Base-by-base conservation (phyloP, 2,329 filamentous ascomycete species). In the Mycosphaerella sp. region DNA sequence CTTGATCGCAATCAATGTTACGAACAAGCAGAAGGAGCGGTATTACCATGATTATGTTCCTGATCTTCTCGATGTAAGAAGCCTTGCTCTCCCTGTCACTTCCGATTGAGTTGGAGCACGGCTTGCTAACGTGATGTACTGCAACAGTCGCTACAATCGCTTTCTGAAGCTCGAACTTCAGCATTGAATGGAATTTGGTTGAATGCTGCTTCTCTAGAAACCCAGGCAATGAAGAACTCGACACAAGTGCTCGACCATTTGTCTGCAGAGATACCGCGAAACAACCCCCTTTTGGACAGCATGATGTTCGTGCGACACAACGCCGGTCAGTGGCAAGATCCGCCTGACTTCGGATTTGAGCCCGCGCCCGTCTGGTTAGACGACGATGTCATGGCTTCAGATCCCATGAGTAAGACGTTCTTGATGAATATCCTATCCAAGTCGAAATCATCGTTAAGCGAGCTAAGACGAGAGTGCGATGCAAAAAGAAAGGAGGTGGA, bases 251-350 rank as follows among this genome's bases (percentile, higher is more conserved):
- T 95, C 62, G 79, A 86, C 31, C 84, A 86, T 61, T 79, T 96
- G 9, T 77, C 83, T 4, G 79, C 82, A 54, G 92, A 97, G 67
- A 93, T 98, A 47, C 81, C 86, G 10, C 82, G 92, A 54, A 98
- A 98, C 68, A 80, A 87, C 58, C 93, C 93, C 8, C 80, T 86
- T 44, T 80, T 98, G 40, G 95, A 98, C 72, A 95, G 90, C 17
- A 89, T 95, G 79, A 98, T 98, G 93, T 98, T 96, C 71, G 84
- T 95, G 54, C 85, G 87, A 58, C 93, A 98, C 75, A 98, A 98
- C 67, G 83, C 87, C 63, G 31, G 82, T 23, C 75, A 80, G 48
- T 95, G 88, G 79, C 84, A 89, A 66, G 92, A 97, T 66, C 93
- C 93, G 0, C 66, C 80, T 0, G 86, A 96, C 72, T 87, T 93